Conservation (phyloP, 176 grass and related monocot species). For the Musa troglodytarum region DNA sequence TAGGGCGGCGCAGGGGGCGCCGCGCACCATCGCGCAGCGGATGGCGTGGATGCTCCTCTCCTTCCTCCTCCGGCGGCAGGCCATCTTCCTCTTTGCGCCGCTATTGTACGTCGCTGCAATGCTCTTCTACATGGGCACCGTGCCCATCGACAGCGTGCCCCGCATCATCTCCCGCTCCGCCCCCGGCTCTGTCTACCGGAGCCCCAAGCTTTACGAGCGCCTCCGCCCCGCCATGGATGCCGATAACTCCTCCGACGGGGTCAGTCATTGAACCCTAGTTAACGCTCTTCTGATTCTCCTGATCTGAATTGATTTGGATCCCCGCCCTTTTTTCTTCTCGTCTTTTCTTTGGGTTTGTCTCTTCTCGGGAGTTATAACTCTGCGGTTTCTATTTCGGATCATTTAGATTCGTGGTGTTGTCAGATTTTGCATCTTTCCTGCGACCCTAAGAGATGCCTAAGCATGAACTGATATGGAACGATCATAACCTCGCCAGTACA, state of each 20-base stretch:
- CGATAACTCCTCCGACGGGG: slow-evolving; percentile 85
- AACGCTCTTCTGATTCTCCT: neutral
- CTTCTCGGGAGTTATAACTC: neutral
- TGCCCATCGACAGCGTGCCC: slow-evolving; percentile 82
- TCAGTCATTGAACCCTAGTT: slow-evolving; percentile 12
- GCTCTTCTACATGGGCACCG: slow-evolving; percentile 86
- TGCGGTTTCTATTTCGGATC: neutral
- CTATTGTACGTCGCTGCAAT: slow-evolving; percentile 84
- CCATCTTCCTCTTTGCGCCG: slow-evolving; percentile 92
- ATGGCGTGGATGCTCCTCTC: slow-evolving; percentile 41
- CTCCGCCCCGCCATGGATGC: slow-evolving; percentile 74
- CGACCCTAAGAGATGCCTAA: neutral
- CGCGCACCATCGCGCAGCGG: slow-evolving; percentile 28
- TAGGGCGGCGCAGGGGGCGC: neutral
- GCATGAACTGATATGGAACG: neutral
- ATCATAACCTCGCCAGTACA: neutral
- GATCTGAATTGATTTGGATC: neutral
- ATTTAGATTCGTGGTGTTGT: neutral
- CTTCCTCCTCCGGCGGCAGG: slow-evolving; percentile 78
- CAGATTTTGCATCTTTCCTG: neutral
- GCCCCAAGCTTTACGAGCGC: slow-evolving; percentile 73
- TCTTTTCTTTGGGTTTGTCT: neutral
- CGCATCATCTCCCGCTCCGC: slow-evolving; percentile 71
- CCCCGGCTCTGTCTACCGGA: slow-evolving; percentile 73
- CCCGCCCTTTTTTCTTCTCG: neutral